Conservation (phyloP, 1,139 yeast species). For the Debaryomycetaceae sp. region DNA sequence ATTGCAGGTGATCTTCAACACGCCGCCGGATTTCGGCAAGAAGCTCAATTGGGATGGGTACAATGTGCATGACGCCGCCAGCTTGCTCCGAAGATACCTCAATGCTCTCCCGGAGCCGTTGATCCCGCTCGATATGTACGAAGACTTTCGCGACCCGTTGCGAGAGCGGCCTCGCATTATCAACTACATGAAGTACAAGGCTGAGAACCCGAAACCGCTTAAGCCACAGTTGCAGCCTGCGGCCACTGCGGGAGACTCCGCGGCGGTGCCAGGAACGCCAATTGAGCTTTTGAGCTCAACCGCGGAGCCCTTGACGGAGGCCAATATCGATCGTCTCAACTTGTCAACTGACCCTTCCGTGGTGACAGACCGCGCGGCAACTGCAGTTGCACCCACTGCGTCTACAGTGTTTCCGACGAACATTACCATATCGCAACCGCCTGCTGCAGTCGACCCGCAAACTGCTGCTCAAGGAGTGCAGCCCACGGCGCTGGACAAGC, state of each 20-base stretch:
- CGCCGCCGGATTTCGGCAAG: constrained; percentile 87
- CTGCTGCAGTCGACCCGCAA: constrained; percentile 6
- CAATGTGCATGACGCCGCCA: constrained; percentile 97
- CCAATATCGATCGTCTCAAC: constrained; percentile 25
- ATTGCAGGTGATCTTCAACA: constrained; percentile 74
- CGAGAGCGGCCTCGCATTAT: constrained; percentile 55
- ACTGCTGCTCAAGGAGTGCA: constrained; percentile 2
- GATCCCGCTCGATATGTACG: constrained; percentile 75
- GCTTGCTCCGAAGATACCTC: constrained; percentile 76
- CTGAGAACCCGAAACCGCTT: constrained; percentile 34
- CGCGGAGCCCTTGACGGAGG: constrained; percentile 28
- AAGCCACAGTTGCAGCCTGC: constrained; percentile 7
- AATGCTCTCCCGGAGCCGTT: constrained; percentile 91
- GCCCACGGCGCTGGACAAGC: constrained; percentile 10
- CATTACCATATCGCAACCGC: constrained; percentile 3
- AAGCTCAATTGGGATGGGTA: constrained; percentile 88
- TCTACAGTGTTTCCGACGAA: not conserved
- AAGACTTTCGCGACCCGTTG: constrained; percentile 75
- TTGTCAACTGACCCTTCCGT: too few relatives aligned
- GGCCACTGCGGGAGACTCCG: constrained; percentile 1
- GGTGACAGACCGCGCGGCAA: constrained; percentile 9
- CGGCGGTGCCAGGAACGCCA: constrained; percentile 7
- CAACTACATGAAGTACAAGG: constrained; percentile 57
- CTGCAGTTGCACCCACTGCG: constrained; percentile 3
- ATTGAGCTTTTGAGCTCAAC: constrained; percentile 11